Conservation (phyloP, 2,329 filamentous ascomycete species). For the Neofusicoccum sp. region DNA sequence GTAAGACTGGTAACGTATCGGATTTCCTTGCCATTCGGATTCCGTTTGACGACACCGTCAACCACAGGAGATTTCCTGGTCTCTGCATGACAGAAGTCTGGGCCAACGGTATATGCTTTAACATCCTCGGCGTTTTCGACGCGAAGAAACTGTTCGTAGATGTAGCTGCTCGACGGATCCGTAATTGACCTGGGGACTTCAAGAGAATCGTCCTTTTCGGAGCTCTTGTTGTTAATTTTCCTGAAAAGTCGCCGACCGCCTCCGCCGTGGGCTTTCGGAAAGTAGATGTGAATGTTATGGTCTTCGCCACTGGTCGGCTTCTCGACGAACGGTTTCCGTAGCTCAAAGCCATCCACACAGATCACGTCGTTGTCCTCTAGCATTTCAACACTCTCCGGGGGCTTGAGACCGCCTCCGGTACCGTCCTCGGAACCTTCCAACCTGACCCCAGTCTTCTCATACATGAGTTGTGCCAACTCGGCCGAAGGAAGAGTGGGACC, state of each 20-base stretch:
- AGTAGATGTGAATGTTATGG: conserved; percentile 98
- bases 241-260: conserved; percentile 90
- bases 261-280: conserved; percentile 79
- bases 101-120: conserved; percentile 95
- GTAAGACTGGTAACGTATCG: conserved; percentile 87
- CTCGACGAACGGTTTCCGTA: conserved; percentile 95
- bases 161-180: conserved; percentile 78
- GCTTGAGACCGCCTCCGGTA: conserved; percentile 56
- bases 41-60: conserved; percentile 90
- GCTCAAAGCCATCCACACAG: conserved; percentile 75
- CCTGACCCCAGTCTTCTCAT: conserved; percentile 73
- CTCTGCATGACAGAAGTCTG: conserved; percentile 91
- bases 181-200: conserved; percentile 75
- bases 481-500: conserved; percentile 75
- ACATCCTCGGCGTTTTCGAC: conserved; percentile 98
- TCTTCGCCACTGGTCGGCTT: conserved; percentile 98
- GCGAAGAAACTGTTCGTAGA: conserved; percentile 96
- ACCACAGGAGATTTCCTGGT: conserved; percentile 97
- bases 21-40: conserved; percentile 95
- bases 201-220: conserved; percentile 81
- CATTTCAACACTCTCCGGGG: conserved; percentile 71
- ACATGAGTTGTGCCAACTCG: conserved; percentile 77
- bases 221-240: conserved; percentile 99
- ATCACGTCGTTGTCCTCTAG: conserved; percentile 88
- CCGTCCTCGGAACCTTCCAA: conserved; percentile 70